Percentiles rank a stretch among this genome's conserved stretches.
These are phyloP conservation scores for Colletotrichum zoysiae DNA, from an alignment of 2,329 filamentous ascomycete species.

Conservation along the genomic window DNA sequence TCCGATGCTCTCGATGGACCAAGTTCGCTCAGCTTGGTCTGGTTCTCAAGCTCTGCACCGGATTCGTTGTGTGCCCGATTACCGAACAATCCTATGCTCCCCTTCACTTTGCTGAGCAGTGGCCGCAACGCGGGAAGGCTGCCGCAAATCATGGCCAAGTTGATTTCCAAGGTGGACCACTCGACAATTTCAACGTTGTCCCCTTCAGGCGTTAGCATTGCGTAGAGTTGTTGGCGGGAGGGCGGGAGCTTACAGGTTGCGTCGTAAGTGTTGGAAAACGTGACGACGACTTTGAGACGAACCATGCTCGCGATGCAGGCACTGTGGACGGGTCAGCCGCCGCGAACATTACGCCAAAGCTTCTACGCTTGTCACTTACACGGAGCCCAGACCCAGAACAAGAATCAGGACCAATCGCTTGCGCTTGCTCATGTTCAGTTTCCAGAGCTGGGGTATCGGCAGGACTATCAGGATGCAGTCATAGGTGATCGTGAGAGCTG, in stretches of 20 bases:
- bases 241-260: constrained; percentile 24
- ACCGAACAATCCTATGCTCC: background rate
- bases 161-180: constrained; percentile 50
- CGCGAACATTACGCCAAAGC: no score
- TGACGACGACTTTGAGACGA: constrained; percentile 40
- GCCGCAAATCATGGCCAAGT: constrained; percentile 56
- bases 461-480: constrained; percentile 39
- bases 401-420: constrained; percentile 35
- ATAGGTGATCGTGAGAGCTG: constrained; percentile 37
- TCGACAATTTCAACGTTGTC: constrained; percentile 48
- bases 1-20: background rate
- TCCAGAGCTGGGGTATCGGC: constrained; percentile 38
- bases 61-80: background rate
- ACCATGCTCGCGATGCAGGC: constrained; percentile 43
- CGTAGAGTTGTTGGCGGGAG: no score
- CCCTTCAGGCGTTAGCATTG: constrained; percentile 33
- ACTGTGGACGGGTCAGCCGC: constrained; percentile 20
- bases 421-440: constrained; percentile 20
- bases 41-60: background rate
- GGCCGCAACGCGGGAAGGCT: constrained; percentile 57
- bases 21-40: background rate
- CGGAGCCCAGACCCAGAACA: constrained; percentile 39
- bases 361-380: constrained; percentile 27
- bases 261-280: constrained; percentile 32
- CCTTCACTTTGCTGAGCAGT: constrained; percentile 43